Conservation (phyloP, 257 asterid species). For the Nyctanthes arbortristis region DNA sequence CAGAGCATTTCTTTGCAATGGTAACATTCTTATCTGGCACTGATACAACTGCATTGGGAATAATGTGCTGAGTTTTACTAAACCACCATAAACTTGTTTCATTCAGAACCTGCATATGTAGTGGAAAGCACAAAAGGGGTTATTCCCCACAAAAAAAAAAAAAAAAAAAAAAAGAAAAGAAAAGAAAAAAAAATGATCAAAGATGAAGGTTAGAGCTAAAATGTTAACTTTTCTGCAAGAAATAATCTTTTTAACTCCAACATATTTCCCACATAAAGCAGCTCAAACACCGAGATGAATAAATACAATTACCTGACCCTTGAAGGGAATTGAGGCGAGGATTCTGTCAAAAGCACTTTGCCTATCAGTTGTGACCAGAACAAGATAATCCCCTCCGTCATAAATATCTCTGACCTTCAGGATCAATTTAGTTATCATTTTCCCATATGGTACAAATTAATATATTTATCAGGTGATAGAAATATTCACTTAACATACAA, state of each 20-base stretch:
- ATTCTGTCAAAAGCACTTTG: slow-evolving; percentile 95
- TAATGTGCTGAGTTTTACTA: slow-evolving; percentile 71
- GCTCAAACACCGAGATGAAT: slow-evolving; percentile 9
- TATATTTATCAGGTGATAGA: background rate
- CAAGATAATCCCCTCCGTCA: slow-evolving; percentile 80
- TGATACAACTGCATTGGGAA: slow-evolving; percentile 78
- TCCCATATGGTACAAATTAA: background rate
- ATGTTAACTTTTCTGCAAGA: background rate
- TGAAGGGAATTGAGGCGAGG: slow-evolving; percentile 95
- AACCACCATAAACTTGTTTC: slow-evolving; percentile 98
- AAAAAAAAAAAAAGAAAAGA: too few relatives aligned
- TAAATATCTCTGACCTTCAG: slow-evolving; percentile 91
- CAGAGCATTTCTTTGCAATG: slow-evolving; percentile 91
- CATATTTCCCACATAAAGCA: background rate
- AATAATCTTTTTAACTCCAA: background rate
- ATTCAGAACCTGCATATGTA: slow-evolving; percentile 76
- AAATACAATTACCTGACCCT: slow-evolving; percentile 68
- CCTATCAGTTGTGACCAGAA: slow-evolving; percentile 88
- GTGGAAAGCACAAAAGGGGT: slow-evolving; percentile 5
- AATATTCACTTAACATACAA: too few relatives aligned
- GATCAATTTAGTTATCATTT: slow-evolving; percentile 11
- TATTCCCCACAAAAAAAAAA: background rate
- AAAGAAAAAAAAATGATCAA: too few relatives aligned
- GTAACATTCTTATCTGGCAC: slow-evolving; percentile 89
- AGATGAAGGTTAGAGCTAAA: background rate